Conservation (phyloP, 768 basidiomycete genomes). For the Cystofilobasidium bisporidii region DNA sequence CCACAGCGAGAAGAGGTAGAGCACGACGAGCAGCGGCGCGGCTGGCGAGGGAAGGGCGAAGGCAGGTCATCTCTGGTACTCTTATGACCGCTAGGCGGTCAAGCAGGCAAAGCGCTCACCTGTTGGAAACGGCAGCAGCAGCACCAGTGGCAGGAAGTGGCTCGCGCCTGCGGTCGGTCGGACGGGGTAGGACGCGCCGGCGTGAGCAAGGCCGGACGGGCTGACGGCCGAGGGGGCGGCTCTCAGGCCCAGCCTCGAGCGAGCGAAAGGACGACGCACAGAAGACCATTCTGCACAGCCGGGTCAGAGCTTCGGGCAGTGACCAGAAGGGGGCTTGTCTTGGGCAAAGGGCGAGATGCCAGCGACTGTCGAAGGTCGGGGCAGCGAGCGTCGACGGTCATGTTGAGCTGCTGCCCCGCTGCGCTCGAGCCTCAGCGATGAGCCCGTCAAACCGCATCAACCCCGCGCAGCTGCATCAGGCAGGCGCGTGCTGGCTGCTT, state of each 20-base stretch:
- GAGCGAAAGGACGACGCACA: not conserved
- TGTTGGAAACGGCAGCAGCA: not conserved
- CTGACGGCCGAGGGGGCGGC: no score
- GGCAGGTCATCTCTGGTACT: not conserved
- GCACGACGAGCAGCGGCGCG: not conserved
- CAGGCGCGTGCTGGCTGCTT: not conserved
- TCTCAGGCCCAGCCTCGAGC: not conserved
- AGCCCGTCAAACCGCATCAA: no score
- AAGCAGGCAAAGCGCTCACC: not conserved
- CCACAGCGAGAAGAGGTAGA: not conserved
- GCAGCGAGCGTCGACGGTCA: no score
- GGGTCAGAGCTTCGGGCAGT: no score
- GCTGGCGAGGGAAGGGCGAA: not conserved
- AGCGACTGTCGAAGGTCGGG: no score
- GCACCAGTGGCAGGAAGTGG: slow-evolving; percentile 6
- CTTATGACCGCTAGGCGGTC: no score
- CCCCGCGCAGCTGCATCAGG: no score
- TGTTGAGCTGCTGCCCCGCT: no score
- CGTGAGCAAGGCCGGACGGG: not conserved
- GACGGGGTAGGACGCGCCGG: not conserved
- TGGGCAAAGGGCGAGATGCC: no score
- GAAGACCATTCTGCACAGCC: not conserved
- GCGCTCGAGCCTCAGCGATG: not conserved
- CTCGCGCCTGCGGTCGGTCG: not conserved
- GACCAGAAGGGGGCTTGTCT: no score